Base-by-base conservation (phyloP, 495 filamentous ascomycete species). In the Hyaloscypha variabilis region DNA sequence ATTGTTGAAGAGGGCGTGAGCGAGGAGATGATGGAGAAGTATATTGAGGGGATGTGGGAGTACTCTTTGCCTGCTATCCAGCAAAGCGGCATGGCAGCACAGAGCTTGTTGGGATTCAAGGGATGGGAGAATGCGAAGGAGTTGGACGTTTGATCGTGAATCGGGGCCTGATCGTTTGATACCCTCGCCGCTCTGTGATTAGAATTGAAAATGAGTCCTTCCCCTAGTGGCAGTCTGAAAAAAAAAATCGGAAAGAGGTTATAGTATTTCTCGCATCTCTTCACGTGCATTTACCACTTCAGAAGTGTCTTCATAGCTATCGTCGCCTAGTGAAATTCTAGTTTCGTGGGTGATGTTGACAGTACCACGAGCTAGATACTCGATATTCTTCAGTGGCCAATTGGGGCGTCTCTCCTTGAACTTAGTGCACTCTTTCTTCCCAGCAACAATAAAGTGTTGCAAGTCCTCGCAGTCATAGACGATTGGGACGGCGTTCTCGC, bases 1-100 rank as follows among this genome's bases (percentile, higher is more conserved):
- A 56, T 77, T 61, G 65, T 62, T 6, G 64, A 72, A 55, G 62
- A 65, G 46, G 69, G 70, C 1, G 51, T 73, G 34, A 67, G 30
- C 30, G 26, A 56, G 24, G 54, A 60, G 52, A 63, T 23, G 31
- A 34, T 58, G 29, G 30, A 28, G 19, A 58, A 39, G 34, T 67
- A 62, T 57, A 42, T 28, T n/a, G 53, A 58, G 52, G 58, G 28
- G 53, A 67, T 67, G 65, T 42, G 65, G 46, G 39, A n/a, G 19
- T 58, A 58, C 42, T 60, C 65, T 29, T 24, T 34, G 54, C 23
- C 49, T 8, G 52, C 42, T n/a, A 67, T 67, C 29, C 19, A 23
- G 26, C 25, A 49, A 19, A 67, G 65, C 29, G 24, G 3, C 24
- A 25, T 42, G 24, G 65, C 59, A n/a, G 65, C 36, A 8, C 25